Evolutionary conservation across 2,329 filamentous ascomycete genomes (phyloP), one percentile per base, ranked within the genome.

Genomic region (Fusarium nygamai): DNA sequence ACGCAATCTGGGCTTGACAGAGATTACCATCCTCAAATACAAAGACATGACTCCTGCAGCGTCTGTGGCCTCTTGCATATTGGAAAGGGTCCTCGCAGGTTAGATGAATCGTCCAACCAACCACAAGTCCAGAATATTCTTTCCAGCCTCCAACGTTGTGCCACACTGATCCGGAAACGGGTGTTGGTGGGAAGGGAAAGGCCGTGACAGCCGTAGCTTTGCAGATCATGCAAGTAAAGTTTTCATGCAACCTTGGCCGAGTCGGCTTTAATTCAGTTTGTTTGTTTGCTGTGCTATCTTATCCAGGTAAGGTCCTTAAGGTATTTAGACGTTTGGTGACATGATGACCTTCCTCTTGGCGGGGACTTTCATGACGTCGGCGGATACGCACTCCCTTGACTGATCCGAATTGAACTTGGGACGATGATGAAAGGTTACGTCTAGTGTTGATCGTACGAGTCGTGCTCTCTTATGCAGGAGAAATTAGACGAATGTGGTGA

Each of bases 331-430:
- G 36, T 56, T 56, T 43, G 36, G 34, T n/a, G 20, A 43, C 38
- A 43, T 16, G 31, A 53, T 33, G 58, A 50, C 64, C 53, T 43
- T 31, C 67, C 34, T 44, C 54, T 38, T 34, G 44, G 50, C 16
- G 41, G 53, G 41, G 47, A 14, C 29, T 48, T 48, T 27, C 41
- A 74, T 74, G 72, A 74, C 72, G 72, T 74, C 68, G 72, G 72
- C 27, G 68, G 72, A 54, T 63, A 61, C 48, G 48, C 51, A 34
- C 24, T 59, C 39, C 36, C 41, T 47, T 43, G 20, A 22, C 22
- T 20, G 56, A 48, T 43, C 39, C 16, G 22, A 46, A 60, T 59
- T 44, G 31, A 43, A 51, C 51, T 29, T 29, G 34, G 20, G 51
- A 11, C 57, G 57, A 71, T 44, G 61, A 66, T 60, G 31, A 36